phyloP scores from a whole-genome alignment of 768 basidiomycete genomes.

The Epithele typhae region DNA sequence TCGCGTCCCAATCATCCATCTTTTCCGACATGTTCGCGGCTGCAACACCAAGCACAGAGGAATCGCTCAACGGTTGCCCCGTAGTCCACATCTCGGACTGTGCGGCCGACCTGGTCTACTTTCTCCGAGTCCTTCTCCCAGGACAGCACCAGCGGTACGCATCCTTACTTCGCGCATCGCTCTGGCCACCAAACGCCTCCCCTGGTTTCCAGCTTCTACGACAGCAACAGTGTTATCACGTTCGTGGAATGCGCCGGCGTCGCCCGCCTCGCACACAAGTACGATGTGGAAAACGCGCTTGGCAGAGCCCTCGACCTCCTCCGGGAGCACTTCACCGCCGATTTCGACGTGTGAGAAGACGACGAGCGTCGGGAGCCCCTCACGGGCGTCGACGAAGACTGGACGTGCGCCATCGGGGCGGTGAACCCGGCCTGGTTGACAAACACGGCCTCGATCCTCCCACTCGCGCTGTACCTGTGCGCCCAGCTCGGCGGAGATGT shows the following conservation, averaged over 20 bases:
- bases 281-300: not conserved
- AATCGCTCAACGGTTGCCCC: not conserved
- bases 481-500: not conserved
- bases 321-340: no score
- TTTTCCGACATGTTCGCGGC: not conserved
- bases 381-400: no score
- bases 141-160: no score
- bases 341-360: not conserved
- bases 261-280: constrained; percentile 4
- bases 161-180: no score
- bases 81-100: not conserved
- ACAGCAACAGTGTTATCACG: no score
- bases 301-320: not conserved
- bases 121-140: not conserved
- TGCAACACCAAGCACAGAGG: not conserved
- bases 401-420: not conserved
- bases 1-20: not conserved
- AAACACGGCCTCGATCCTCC: constrained; percentile 11
- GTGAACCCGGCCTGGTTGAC: constrained; percentile 12
- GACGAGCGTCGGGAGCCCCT: no score
- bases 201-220: no score
- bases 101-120: not conserved
- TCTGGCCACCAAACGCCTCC: no score
- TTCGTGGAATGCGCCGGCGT: no score
- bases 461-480: constrained; percentile 2